Base-by-base conservation (phyloP, 495 filamentous ascomycete species). In the Penicillium desertorum region DNA sequence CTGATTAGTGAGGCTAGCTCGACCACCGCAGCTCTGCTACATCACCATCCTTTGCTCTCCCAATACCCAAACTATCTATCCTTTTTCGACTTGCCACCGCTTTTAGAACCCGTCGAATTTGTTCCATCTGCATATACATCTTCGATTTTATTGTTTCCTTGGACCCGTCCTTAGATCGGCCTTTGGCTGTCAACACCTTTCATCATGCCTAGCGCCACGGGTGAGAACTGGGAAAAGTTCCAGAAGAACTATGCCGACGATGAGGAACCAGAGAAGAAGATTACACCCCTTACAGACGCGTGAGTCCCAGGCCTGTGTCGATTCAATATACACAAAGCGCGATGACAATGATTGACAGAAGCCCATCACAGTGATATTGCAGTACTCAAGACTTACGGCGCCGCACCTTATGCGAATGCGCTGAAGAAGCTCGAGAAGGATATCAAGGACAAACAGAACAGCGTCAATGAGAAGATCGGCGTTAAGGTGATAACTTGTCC, bases 201-300 rank as follows among this genome's bases (percentile, higher is more conserved):
- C 74, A 78, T 62, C 68, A 88, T 88, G 92, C 92, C 91, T 81
- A 94, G 89, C 72, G 94, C 94, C 76, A 96, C 88, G 58, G 94
- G 94, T 66, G 72, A 80, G 71, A 90, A 81, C 83, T 98, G 94
- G 94, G 92, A 98, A 85, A 97, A 98, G 82, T 97, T 96, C 81
- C 79, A 85, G 77, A 97, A 98, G 83, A 89, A 88, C 68, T 98
- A 88, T 67, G 93, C 87, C 57, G 94, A 98, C 70, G 94, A 98
- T 62, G 94, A 98, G 70, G 83, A 91, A 72, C 89, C 92, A 69
- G 94, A 98, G 82, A 98, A 98, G 88, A 98, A 98, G 83, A 98
- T 98, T 69, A 91, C 91, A 39, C 94, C 94, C 57, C 80, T 98
- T 36, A 85, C 92, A 62, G 94, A 96, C 80, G 92, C 96, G 92